Conservation (phyloP, 495 filamentous ascomycete genomes). For the Thozetella sp. region DNA sequence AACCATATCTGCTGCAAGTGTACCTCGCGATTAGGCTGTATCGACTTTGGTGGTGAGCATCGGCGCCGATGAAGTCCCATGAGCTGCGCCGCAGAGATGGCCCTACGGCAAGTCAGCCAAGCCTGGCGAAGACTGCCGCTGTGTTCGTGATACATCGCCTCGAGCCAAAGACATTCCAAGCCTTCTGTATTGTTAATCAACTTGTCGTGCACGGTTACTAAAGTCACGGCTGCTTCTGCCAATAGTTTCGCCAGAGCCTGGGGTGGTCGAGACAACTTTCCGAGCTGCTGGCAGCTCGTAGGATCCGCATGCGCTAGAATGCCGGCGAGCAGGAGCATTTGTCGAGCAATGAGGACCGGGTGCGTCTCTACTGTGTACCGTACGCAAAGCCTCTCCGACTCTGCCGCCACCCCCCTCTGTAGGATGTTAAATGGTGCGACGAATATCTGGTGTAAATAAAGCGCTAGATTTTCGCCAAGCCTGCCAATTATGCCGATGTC, state of each 20-base stretch:
- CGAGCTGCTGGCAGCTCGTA: conserved; percentile 9
- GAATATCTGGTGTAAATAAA: conserved; percentile 26
- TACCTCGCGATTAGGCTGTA: conserved; percentile 7
- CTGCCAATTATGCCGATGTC: conserved; percentile 35
- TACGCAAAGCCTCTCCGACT: conserved; percentile 16
- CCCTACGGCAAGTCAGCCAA: conserved; percentile 43
- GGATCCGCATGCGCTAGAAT: conserved; percentile 35
- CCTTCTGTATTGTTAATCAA: conserved; percentile 45
- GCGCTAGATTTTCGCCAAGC: conserved; percentile 24
- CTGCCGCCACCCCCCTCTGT: not conserved
- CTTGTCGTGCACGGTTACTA: conserved; percentile 48
- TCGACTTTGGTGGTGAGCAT: conserved; percentile 11
- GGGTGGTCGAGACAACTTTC: conserved; percentile 11
- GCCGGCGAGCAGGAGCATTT: conserved; percentile 41
- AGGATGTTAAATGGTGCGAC: conserved; percentile 22
- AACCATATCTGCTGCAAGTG: conserved; percentile 23
- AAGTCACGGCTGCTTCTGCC: conserved; percentile 32
- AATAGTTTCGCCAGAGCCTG: conserved; percentile 30
- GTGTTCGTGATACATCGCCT: conserved; percentile 45
- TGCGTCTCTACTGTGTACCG: conserved; percentile 25
- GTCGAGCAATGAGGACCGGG: conserved; percentile 42
- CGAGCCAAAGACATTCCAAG: conserved; percentile 50
- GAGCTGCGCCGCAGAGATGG: conserved; percentile 35
- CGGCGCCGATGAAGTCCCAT: conserved; percentile 44
- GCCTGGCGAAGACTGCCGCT: conserved; percentile 43